phyloP scores from a whole-genome alignment of 768 basidiomycete genomes.

The Cyclocybe aegerita region DNA sequence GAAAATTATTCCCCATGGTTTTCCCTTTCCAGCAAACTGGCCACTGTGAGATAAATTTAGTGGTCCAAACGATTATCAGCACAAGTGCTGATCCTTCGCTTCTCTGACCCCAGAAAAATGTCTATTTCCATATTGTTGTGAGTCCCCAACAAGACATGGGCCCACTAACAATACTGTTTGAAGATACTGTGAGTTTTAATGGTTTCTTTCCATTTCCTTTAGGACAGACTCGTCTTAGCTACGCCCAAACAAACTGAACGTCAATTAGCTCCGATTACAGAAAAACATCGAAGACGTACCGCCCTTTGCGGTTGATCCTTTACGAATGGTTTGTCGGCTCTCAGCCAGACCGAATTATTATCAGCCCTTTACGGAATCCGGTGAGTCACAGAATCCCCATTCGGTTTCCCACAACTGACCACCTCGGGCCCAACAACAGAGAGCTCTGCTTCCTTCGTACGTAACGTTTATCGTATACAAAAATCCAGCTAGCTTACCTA shows the following conservation, averaged over 20 bases:
- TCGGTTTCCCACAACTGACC: too few relatives aligned
- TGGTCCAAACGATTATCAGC: not conserved
- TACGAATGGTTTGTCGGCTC: constrained; percentile 39
- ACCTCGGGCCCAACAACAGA: too few relatives aligned
- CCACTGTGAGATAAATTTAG: constrained; percentile 35
- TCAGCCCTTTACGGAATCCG: constrained; percentile 17
- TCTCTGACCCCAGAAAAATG: constrained; percentile 39
- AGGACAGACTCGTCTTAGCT: constrained; percentile 13
- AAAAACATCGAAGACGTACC: constrained; percentile 36
- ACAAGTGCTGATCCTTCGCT: constrained; percentile 15
- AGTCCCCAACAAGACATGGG: constrained; percentile 45
- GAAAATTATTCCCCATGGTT: constrained; percentile 36
- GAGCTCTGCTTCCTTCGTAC: constrained; percentile 25
- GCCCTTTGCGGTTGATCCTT: constrained; percentile 40
- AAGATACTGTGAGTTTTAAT: constrained; percentile 37
- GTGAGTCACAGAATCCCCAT: constrained; percentile 19
- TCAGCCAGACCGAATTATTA: constrained; percentile 33
- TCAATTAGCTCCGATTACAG: constrained; percentile 38
- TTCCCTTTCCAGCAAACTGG: constrained; percentile 41
- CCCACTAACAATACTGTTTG: constrained; percentile 45
- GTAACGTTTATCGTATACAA: constrained; percentile 25
- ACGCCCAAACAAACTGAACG: constrained; percentile 14
- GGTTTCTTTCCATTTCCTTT: constrained; percentile 13
- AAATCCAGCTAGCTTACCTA: constrained; percentile 4
- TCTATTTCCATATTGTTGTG: constrained; percentile 60